These are phyloP conservation scores for Globisporangium alternatum DNA, from an alignment of 352 stramenopile genomes.

Conservation along the genomic window DNA sequence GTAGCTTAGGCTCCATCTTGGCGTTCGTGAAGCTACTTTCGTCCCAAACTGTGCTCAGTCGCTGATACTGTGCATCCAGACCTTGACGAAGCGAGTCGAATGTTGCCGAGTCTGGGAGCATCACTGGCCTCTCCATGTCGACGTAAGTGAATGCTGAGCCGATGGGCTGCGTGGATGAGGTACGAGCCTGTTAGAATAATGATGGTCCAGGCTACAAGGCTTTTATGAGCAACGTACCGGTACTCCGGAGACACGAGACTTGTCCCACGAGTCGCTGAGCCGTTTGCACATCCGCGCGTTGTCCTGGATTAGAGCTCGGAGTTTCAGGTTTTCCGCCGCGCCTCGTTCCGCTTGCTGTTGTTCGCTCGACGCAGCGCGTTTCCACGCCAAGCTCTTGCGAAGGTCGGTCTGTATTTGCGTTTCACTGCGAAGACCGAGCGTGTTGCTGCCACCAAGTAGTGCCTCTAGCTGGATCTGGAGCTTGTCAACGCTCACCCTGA, in stretches of 20 bases:
- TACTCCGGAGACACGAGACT: not conserved
- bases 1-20: not conserved
- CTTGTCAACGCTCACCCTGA: not conserved
- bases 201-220: not conserved
- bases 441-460: constrained; percentile 35
- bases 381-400: constrained; percentile 3
- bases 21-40: constrained; percentile 18
- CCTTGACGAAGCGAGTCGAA: constrained; percentile 26
- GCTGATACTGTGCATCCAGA: constrained; percentile 23
- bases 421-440: not conserved
- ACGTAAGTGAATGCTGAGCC: not conserved
- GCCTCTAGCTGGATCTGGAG: constrained; percentile 1
- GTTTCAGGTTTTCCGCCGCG: not conserved
- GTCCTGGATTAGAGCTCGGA: constrained; percentile 4
- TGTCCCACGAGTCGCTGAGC: not conserved
- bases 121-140: not conserved
- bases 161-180: not conserved
- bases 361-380: not conserved
- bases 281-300: not conserved
- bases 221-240: not conserved
- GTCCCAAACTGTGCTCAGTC: constrained; percentile 18
- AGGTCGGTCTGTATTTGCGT: constrained; percentile 4
- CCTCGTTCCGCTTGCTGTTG: not conserved
- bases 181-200: constrained; percentile 1
- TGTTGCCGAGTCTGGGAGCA: constrained; percentile 9